Evolutionary conservation across 164 flowering plant species (phyloP), one percentile per base, ranked within the genome.

Genomic region (Platanus orientalis): DNA sequence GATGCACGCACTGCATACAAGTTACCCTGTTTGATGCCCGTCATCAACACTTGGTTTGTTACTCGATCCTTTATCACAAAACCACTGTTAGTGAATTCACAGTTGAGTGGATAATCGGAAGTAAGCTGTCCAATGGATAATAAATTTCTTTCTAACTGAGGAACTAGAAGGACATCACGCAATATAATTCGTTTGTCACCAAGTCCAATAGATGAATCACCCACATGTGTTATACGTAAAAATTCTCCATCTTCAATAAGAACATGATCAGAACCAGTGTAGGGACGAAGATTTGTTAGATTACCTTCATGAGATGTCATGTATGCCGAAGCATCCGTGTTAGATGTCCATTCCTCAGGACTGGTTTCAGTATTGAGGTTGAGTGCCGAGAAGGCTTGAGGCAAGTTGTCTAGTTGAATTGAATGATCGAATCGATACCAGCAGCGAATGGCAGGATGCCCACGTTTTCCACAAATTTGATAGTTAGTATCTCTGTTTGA

Each of bases 31-130:
- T 21, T 19, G 21, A 9, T 19, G 9, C 56, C 56, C 56, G 9
- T 23, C 23, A 53, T 9, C 29, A 53, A 12, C 23, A 23, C 29
- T 25, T 10, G 56, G 10, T 23, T 2, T 53, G 29, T 53, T 25
- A 23, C 56, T 53, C 56, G 29, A 16, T 53, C 56, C 56, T 53
- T 53, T 9, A 53, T 53, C 3, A 1, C 19, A 53, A 53, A 53
- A 7, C 7, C 13, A 19, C 24, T 53, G 56, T 23, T 28, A 53
- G 56, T 23, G 24, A 53, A 53, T 25, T 53, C 56, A 53, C 56
- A 53, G 24, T 49, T 49, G n/a, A 49, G 7, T 12, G 53, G 53
- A 49, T 49, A 49, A 7, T 49, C 23, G n/a, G 53, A 49, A 1
- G 21, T 49, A 17, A 49, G 23, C 19, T 49, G 53, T 17, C 53